A percentile compares a stretch with the other conserved stretches of the same genome.
Conservation (phyloP, 768 basidiomycete genomes). For the Mycena kentingensis region DNA sequence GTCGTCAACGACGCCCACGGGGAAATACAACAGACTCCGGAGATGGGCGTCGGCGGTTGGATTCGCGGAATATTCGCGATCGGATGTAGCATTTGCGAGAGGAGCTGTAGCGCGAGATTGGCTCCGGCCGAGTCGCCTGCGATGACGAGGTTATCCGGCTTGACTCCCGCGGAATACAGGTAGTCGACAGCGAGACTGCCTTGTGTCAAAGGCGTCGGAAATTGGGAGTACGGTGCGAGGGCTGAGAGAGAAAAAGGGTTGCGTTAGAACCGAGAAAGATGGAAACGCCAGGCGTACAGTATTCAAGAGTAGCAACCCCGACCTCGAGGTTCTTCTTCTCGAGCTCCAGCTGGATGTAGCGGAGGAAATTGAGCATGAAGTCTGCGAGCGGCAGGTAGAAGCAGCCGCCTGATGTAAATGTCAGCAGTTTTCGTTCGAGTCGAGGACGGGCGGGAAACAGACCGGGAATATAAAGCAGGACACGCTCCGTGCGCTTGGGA, state of each 20-base stretch:
- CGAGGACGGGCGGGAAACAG: neutral
- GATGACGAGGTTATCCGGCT: constrained; percentile 35
- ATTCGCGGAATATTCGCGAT: constrained; percentile 26
- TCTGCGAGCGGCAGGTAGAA: constrained; percentile 30
- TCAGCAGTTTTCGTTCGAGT: neutral
- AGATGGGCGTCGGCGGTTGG: constrained; percentile 23
- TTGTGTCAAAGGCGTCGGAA: constrained; percentile 35
- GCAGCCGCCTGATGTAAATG: constrained; percentile 32
- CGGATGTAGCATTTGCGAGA: constrained; percentile 38
- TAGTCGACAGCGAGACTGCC: constrained; percentile 30
- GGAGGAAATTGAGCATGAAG: constrained; percentile 30
- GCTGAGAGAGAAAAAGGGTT: constrained; percentile 21
- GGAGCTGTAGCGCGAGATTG: constrained; percentile 31
- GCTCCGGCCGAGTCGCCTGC: constrained; percentile 41
- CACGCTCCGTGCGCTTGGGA: constrained; percentile 31
- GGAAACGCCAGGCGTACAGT: constrained; percentile 27
- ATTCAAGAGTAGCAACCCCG: constrained; percentile 34
- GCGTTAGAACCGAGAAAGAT: neutral
- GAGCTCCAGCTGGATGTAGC: constrained; percentile 30
- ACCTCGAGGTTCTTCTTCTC: constrained; percentile 25
- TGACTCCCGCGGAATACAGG: constrained; percentile 32
- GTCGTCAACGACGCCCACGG: constrained; percentile 38
- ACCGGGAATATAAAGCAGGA: constrained; percentile 39
- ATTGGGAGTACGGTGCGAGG: constrained; percentile 27
- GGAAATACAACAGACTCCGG: constrained; percentile 33